Evolutionary conservation across 441 rosid species (phyloP), one percentile per base, ranked within the genome.

Genomic region (Syzygium syzygioides): DNA sequence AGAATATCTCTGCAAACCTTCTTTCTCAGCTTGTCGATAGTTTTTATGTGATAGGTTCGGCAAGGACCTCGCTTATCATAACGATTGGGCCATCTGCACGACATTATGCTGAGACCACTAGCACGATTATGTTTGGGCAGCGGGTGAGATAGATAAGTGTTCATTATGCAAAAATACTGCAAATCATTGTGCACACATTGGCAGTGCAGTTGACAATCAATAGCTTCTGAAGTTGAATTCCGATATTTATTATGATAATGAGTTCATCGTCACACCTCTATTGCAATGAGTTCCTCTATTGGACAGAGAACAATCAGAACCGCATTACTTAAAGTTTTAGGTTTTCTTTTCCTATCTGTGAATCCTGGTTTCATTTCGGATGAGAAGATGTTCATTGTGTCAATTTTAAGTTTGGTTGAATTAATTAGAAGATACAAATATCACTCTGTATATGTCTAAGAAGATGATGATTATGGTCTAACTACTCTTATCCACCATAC

Each of bases 61-160:
- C 99, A 18, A 94, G 98, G 95, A 96, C 99, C 71, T 97, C 99
- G 9, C 96, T 97, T 55, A 93, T 97, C 86, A 91, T 96, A 92
- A 96, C 98, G 45, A 95, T 96, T 87, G 99, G 98, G 84, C 96
- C 99, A 90, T 97, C 98, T 88, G 93, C 94, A 87, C 92, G 96
- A 56, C 95, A 94, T 91, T 96, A 90, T 88, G 96, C 94, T 86
- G 99, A 97, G 94, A 97, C 99, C 91, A 93, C 95, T 55, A 95
- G 99, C 93, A 97, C 99, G 66, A 94, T 97, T 66, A 93, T 95
- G 98, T 97, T 97, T 91, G 99, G 99, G 86, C 99, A 97, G 92
- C 90, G 99, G 95, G 99, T 96, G 89, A 95, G 99, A 90, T 53
- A 18, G 80, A 45, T 79, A 85, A 86, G 37, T 86, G 55, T 54